Evolutionary conservation across 306 rosid species (phyloP).

Genomic region (Glycyrrhiza uralensis): DNA sequence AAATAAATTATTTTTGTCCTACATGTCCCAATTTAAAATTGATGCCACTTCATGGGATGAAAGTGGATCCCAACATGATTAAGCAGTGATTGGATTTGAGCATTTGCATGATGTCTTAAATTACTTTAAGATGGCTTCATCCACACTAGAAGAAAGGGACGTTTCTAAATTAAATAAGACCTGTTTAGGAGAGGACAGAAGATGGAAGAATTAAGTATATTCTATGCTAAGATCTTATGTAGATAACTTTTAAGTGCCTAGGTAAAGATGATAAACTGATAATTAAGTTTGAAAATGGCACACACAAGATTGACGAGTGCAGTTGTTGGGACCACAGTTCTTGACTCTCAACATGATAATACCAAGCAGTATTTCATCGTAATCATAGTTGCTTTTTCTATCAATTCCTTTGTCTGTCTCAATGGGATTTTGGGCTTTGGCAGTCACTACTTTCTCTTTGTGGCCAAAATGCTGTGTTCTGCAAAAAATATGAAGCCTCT

Average conservation of each 20-base stretch:
- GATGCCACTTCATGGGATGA: neutral
- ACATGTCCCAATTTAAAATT: constrained; percentile 21
- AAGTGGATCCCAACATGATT: constrained; percentile 14
- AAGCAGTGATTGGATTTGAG: constrained; percentile 20
- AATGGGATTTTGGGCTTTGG: constrained; percentile 6
- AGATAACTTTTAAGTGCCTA: constrained; percentile 28
- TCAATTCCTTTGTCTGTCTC: constrained; percentile 18
- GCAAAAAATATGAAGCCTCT: constrained; percentile 21
- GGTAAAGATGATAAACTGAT: constrained; percentile 10
- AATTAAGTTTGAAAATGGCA: constrained; percentile 17
- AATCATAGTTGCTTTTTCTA: neutral
- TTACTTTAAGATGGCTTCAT: constrained; percentile 20
- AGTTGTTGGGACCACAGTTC: constrained; percentile 24
- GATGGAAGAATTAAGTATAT: constrained; percentile 2
- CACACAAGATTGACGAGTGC: constrained; percentile 11
- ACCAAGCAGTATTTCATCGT: neutral
- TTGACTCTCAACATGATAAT: neutral
- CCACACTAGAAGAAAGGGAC: constrained; percentile 13
- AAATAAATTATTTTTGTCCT: constrained; percentile 18
- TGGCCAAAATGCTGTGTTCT: neutral
- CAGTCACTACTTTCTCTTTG: neutral
- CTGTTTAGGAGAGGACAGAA: neutral
- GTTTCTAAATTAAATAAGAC: neutral
- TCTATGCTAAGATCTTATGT: constrained; percentile 8
- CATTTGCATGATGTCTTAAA: constrained; percentile 17